Evolutionary conservation across 2,329 filamentous ascomycete genomes (phyloP), one percentile per base, ranked within the genome.

Genomic region (Fusarium redolens): DNA sequence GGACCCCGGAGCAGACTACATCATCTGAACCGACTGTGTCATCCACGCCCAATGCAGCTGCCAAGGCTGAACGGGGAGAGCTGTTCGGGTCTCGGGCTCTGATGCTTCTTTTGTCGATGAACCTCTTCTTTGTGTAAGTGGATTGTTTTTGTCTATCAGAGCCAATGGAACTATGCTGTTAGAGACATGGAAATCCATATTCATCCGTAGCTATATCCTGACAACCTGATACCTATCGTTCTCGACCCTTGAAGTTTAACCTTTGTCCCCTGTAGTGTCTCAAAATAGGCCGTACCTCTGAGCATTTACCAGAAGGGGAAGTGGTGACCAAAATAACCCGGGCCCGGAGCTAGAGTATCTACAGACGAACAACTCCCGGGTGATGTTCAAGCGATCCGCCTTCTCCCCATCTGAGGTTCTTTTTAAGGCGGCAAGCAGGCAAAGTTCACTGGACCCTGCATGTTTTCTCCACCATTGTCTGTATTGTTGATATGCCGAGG

Each of bases 201-300:
- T 20, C 2, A 30, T 30, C 18, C 9, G 4, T 30, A 1, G 13
- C 6, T 15, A 5, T 20, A 22, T 30, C 5, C 3, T n/a, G 4
- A 31, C 4, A 11, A 5, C 9, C 20, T n/a, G 12, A 5, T 47
- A 1, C 7, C 18, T 14, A 15, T n/a, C 0, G 2, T 12, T 31
- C 18, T 9, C 4, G 25, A 10, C 4, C 25, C 4, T 20, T 20
- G 2, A 14, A 45, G 2, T 20, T 7, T 2, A 20, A 3, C 18
- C 12, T 1, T 20, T 11, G 3, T 7, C 10, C 5, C 20, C 4
- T 30, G 0, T 15, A 20, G 5, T 11, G 18, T 25, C 13, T 22
- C 20, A 2, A 31, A 2, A 4, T 5, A 12, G 20, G 10, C 7
- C 15, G 13, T 22, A 50, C 12, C 3, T 28, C 25, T 28, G 7